Evolutionary conservation across 495 filamentous ascomycete genomes (phyloP).

Genomic region (Extremus antarcticus): DNA sequence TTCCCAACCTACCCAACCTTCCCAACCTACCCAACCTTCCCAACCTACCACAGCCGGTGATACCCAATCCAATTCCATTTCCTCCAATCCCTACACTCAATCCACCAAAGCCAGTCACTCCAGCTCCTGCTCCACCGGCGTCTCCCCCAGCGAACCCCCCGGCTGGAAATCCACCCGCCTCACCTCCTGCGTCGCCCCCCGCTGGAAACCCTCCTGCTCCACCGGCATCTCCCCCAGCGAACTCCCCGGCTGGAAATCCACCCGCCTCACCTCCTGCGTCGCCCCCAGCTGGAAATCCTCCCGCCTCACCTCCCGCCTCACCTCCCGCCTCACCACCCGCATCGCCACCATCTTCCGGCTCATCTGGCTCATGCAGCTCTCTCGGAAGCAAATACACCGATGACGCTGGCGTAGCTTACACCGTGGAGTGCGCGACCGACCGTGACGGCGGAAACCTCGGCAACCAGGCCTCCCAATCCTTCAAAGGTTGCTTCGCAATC

Average conservation of each 20-base stretch:
- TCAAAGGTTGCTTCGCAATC: constrained; percentile 10
- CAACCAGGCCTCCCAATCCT: neutral
- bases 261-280: neutral
- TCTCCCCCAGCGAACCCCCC: neutral
- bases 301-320: neutral
- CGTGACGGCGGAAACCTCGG: constrained; percentile 7
- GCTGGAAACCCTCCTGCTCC: neutral
- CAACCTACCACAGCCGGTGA: neutral
- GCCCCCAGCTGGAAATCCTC: neutral
- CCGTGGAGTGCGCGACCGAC: constrained; percentile 8
- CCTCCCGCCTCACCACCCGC: no score
- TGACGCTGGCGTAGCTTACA: constrained; percentile 3
- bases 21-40: no score
- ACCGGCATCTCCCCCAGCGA: neutral
- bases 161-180: neutral
- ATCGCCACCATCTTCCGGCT: no score
- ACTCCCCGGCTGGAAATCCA: neutral
- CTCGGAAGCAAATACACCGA: neutral
- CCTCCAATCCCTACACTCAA: neutral
- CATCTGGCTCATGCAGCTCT: neutral
- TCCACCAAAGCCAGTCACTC: neutral
- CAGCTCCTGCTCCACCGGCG: neutral
- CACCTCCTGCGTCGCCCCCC: neutral
- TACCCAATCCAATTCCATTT: no score
- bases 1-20: no score